Base-by-base conservation (phyloP, 306 rosid species). In the Fragaria ananassa region DNA sequence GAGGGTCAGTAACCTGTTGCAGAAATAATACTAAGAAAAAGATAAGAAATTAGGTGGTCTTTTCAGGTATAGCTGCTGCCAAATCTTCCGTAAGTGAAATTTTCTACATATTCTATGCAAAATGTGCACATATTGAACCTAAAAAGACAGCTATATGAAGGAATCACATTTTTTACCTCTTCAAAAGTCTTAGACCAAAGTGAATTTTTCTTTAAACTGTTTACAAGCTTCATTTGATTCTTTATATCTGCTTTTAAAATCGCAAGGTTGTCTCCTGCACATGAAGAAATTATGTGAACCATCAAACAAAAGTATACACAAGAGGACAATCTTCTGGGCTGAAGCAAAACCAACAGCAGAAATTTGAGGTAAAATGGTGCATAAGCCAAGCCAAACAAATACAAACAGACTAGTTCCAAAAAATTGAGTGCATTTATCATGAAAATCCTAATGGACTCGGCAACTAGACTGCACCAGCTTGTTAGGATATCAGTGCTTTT, bases 161-260 rank as follows among this genome's bases (percentile, higher is more conserved):
- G 18, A 75, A 76, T 53, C 78, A 41, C 68, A 71, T 66, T 79
- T 79, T 78, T 76, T 81, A 93, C 98, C 97, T 91, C 95, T 85
- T 93, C 98, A 80, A 89, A 77, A 83, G 81, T 89, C 88, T 74
- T 88, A 71, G 89, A 88, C 98, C 98, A 93, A 8, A 93, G 79
- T 70, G 97, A 91, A 77, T 86, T 93, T 85, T 93, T 93, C 95
- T 89, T 88, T 82, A 89, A 85, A 80, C 80, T 80, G 73, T 77
- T 80, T 37, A 93, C 93, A 81, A 76, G 89, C 89, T 91, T 93
- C 89, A 75, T 88, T 84, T 85, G 96, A 83, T 82, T 84, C 88
- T 88, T 88, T 78, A 88, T 46, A 71, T 89, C 98, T 3, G 87
- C 84, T 74, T 82, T 83, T 73, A 88, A 80, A 79, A 88, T 83